Base-by-base conservation (phyloP, 2,329 filamentous ascomycete species). In the Sclerotinia nivalis region DNA sequence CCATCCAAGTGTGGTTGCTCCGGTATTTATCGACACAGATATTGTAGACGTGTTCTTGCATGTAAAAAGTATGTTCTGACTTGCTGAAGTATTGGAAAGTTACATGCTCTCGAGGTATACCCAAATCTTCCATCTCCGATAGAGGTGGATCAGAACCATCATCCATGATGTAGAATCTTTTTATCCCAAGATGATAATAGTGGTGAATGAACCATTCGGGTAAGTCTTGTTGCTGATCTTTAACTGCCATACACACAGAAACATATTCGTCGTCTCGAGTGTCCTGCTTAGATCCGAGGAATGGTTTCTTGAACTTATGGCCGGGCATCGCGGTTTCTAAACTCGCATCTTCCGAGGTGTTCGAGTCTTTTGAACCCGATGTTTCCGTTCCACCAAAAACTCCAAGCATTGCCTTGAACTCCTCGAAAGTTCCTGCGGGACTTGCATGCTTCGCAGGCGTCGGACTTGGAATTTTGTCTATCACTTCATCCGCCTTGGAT, bases 1-100 rank as follows among this genome's bases (percentile, higher is more conserved):
- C 78, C 70, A 80, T 77, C 78, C 79, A 80, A 25, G 74, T 79
- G 71, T 79, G 77, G 25, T 72, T 72, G 34, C 56, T 65, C 34
- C 77, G 74, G 47, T 74, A 77, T 2, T 70, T 71, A 8, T 69
- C 31, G 25, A 73, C 59, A 31, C 77, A 78, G 8, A 73, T 25
- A 9, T 69, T 66, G 59, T 77, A 77, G 4, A 74, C 70, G 2
- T 34, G 13, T 4, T 71, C 47, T 49, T 77, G 76, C 69, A 72
- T 73, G 45, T 58, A 45, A 9, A 10, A 18, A 20, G 7, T 37
- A 45, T 6, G 66, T 66, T 55, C 64, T 56, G n/a, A 31, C n/a
- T 60, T 60, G 15, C 71, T 66, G 47, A 72, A 72, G 59, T 75
- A 75, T 31, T 72, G 66, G 61, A 76, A 76, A 4, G 72, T 74